A percentile compares a stretch with the other conserved stretches of the same genome.
These are phyloP conservation scores for Neofusicoccum umdonicola DNA, from an alignment of 2,329 filamentous ascomycete genomes.

Conservation along the genomic window DNA sequence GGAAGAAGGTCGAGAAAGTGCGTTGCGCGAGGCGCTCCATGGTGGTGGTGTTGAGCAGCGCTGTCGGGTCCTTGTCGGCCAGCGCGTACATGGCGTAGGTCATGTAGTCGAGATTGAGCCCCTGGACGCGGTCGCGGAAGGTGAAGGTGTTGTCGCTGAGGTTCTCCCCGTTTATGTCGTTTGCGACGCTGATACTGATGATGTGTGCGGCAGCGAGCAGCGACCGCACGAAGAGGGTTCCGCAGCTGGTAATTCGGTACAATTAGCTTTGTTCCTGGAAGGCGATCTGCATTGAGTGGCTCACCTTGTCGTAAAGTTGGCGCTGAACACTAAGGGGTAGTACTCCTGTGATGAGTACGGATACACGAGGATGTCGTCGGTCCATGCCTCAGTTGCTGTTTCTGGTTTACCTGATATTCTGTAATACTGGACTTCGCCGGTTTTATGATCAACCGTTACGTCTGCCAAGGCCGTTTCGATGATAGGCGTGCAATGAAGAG, in stretches of 20 bases:
- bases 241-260: constrained; percentile 16
- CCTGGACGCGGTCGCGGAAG: constrained; percentile 22
- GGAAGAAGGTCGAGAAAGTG: constrained; percentile 31
- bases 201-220: constrained; percentile 19
- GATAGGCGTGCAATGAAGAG: background rate
- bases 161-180: constrained; percentile 13
- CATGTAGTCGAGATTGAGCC: constrained; percentile 31
- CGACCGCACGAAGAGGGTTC: constrained; percentile 19
- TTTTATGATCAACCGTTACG: constrained; percentile 17
- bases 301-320: constrained; percentile 8
- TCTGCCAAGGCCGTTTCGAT: constrained; percentile 8
- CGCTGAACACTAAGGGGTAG: too few species aligned
- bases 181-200: background rate
- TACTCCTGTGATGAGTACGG: background rate
- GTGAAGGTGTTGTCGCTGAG: constrained; percentile 25
- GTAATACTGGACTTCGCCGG: constrained; percentile 17
- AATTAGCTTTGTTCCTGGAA: too few species aligned
- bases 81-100: constrained; percentile 25
- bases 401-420: constrained; percentile 14
- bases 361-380: constrained; percentile 11
- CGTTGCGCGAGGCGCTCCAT: constrained; percentile 22
- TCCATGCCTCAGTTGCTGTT: background rate
- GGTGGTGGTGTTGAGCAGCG: constrained; percentile 21
- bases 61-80: constrained; percentile 22
- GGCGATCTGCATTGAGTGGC: background rate